Evolutionary conservation across 2,329 filamentous ascomycete genomes (phyloP).

Genomic region (Rasamsonia emersonii): DNA sequence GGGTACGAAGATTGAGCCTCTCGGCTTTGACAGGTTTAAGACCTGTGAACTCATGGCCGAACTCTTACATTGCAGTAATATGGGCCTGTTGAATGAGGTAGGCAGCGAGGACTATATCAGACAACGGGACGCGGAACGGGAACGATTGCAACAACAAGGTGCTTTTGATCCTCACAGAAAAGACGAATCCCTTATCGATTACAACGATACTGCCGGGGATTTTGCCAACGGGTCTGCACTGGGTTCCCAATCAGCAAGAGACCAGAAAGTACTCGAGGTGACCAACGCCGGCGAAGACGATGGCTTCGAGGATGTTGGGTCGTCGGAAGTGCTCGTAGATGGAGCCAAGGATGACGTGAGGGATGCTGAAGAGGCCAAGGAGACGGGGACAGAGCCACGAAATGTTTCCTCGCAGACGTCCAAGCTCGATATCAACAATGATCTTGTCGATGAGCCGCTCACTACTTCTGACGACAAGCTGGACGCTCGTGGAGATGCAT

Average conservation of each 20-base stretch:
- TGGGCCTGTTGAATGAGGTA: slow-evolving; percentile 86
- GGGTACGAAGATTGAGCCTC: slow-evolving; percentile 79
- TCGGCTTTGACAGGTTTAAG: slow-evolving; percentile 97
- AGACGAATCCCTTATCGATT: slow-evolving; percentile 49
- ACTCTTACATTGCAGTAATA: slow-evolving; percentile 94
- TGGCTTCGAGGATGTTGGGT: slow-evolving; percentile 80
- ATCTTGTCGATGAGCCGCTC: slow-evolving; percentile 70
- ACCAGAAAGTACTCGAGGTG: slow-evolving; percentile 62
- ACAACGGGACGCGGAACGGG: slow-evolving; percentile 70
- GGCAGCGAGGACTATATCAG: slow-evolving; percentile 83
- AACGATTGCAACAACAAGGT: slow-evolving; percentile 68
- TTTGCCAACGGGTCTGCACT: slow-evolving; percentile 36
- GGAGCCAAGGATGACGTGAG: slow-evolving; percentile 62
- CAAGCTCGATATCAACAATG: slow-evolving; percentile 55
- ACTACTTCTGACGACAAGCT: too few relatives aligned
- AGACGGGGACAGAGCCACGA: slow-evolving; percentile 15
- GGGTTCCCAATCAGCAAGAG: slow-evolving; percentile 49
- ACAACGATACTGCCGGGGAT: slow-evolving; percentile 38
- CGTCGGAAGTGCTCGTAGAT: slow-evolving; percentile 62
- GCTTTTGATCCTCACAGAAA: slow-evolving; percentile 47
- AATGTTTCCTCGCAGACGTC: slow-evolving; percentile 14
- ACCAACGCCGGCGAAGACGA: slow-evolving; percentile 81
- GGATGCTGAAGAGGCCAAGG: slow-evolving; percentile 28
- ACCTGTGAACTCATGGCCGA: slow-evolving; percentile 99
- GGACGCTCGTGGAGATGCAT: too few relatives aligned